Evolutionary conservation across 2,329 filamentous ascomycete genomes (phyloP).

Genomic region (Gyromitra esculenta): DNA sequence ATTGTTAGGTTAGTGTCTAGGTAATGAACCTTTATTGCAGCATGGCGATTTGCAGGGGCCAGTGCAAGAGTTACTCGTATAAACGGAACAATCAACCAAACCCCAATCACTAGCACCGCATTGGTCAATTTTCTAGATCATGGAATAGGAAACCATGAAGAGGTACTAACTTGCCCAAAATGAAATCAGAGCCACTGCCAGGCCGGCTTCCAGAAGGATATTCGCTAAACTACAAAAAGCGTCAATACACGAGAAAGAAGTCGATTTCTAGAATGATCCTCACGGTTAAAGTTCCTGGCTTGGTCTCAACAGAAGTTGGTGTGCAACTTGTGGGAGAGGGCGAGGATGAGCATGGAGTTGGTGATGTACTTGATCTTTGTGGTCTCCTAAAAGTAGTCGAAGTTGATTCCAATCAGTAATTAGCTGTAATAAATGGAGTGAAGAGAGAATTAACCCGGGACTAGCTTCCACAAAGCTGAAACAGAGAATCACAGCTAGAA

Average conservation of each 20-base stretch:
- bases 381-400: conserved; percentile 10
- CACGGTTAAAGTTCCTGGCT: conserved; percentile 26
- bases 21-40: conserved; percentile 35
- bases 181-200: conserved; percentile 18
- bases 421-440: not conserved
- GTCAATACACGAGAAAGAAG: conserved; percentile 4
- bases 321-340: conserved; percentile 26
- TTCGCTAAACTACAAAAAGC: conserved; percentile 5
- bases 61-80: conserved; percentile 19
- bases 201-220: conserved; percentile 14
- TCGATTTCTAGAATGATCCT: not conserved
- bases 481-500: conserved; percentile 27
- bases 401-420: not conserved
- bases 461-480: conserved; percentile 29
- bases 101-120: conserved; percentile 28
- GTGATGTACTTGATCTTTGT: conserved; percentile 1
- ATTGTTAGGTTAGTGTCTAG: not conserved
- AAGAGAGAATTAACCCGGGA: conserved; percentile 23
- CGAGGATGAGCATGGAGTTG: conserved; percentile 16
- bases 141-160: not conserved
- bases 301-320: conserved; percentile 33
- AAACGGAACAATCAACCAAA: conserved; percentile 31
- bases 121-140: conserved; percentile 3
- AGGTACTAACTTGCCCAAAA: conserved; percentile 34
- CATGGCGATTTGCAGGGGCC: conserved; percentile 14